A percentile compares a stretch with the other conserved stretches of the same genome.
Conservation (phyloP, 768 basidiomycete species). For the Kwoniella bestiolae region DNA sequence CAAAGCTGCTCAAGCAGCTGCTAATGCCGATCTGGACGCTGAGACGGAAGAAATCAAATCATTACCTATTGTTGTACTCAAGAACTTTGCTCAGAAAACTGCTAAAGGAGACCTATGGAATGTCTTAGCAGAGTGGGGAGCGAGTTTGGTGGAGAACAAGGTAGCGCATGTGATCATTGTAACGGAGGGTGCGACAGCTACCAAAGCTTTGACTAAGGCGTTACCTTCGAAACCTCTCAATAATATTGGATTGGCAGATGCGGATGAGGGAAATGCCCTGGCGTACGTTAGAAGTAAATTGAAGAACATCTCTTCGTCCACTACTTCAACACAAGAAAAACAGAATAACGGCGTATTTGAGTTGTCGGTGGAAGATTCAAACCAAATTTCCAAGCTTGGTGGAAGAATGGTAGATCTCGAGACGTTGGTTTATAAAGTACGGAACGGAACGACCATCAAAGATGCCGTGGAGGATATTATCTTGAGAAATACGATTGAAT, state of each 20-base stretch:
- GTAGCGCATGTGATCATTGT: conserved; percentile 91
- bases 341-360: conserved; percentile 39
- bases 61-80: conserved; percentile 84
- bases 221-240: conserved; percentile 82
- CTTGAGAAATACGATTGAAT: conserved; percentile 72
- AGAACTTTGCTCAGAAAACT: conserved; percentile 70
- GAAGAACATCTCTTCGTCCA: conserved; percentile 31
- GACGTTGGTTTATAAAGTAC: conserved; percentile 77
- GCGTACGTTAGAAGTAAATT: conserved; percentile 81
- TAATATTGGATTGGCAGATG: conserved; percentile 79
- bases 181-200: conserved; percentile 85
- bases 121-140: conserved; percentile 83
- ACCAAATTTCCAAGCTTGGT: conserved; percentile 74
- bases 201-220: conserved; percentile 82
- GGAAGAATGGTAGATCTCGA: conserved; percentile 72
- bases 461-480: conserved; percentile 92
- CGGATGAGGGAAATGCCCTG: conserved; percentile 77
- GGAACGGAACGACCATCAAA: conserved; percentile 70
- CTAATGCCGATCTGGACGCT: conserved; percentile 39
- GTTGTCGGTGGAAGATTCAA: conserved; percentile 65
- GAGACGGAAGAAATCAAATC: conserved; percentile 62
- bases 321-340: neutral
- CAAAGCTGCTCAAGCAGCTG: conserved; percentile 11
- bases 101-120: conserved; percentile 72
- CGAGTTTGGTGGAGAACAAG: conserved; percentile 76